Conservation (phyloP, 2,329 filamentous ascomycete species). For the Harringtonia aguacate region DNA sequence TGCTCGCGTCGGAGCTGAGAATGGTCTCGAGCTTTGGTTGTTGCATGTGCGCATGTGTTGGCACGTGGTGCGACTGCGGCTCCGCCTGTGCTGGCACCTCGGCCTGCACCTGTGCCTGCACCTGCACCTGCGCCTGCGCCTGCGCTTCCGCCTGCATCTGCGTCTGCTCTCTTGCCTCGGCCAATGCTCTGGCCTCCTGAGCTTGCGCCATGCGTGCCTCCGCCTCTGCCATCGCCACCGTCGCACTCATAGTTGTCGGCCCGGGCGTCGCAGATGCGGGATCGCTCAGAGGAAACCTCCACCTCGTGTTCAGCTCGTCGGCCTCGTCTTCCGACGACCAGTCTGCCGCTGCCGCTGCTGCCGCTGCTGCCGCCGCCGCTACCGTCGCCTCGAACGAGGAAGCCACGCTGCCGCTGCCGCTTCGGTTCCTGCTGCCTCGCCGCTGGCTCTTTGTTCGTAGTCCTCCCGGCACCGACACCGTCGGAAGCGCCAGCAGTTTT, state of each 20-base stretch:
- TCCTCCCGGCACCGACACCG: conserved; percentile 8
- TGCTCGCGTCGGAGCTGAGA: conserved; percentile 26
- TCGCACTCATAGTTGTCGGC: conserved; percentile 8
- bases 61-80: neutral
- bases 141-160: neutral
- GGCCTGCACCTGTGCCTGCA: neutral
- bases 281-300: conserved; percentile 3
- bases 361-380: conserved; percentile 10
- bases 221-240: conserved; percentile 24
- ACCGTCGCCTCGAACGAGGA: no score
- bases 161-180: no score
- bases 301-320: conserved; percentile 11
- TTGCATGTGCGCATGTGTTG: neutral
- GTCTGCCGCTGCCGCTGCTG: conserved; percentile 8
- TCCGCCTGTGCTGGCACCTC: neutral
- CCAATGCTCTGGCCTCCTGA: no score
- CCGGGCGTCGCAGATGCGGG: neutral
- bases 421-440: conserved; percentile 1
- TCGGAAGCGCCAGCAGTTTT: conserved; percentile 8
- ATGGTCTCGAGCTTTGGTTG: conserved; percentile 36
- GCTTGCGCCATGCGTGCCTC: neutral
- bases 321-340: conserved; percentile 21
- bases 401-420: conserved; percentile 5
- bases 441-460: conserved; percentile 4
- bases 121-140: neutral